Base-by-base conservation (phyloP, 106 monocot species). In the Alisma plantagoaquatica region DNA sequence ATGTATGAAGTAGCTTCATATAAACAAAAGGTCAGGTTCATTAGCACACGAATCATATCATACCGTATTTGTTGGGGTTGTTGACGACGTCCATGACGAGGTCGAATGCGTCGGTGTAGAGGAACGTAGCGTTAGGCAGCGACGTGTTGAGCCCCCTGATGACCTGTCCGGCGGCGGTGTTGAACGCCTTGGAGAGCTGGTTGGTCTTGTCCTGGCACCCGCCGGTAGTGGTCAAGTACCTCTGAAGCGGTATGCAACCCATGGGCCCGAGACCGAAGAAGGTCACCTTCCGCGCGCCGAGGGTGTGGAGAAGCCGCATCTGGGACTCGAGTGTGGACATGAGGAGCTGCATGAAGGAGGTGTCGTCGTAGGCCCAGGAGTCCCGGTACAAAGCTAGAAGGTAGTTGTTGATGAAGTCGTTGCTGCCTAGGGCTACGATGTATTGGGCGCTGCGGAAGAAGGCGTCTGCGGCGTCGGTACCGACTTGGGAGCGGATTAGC, bases 331-430 rank as follows among this genome's bases (percentile, higher is more conserved):
- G 72, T 15, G 87, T 75, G 10, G 23, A 57, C 4, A 83, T 64
- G 18, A 94, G 63, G 58, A 84, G 75, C 58, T 65, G 54, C 41
- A 54, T 23, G 78, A 94, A 94, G 57, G 77, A 63, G 2, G 69
- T 70, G 0, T 70, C 74, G 22, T 56, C 75, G 63, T 88, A 94
- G 3, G 55, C 73, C 87, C 88, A 94, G 7, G 93, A 94, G 59
- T 87, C 87, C 2, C 61, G 3, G 70, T 87, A 94, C 22, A 88
- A 33, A 0, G 94, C 87, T 15, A 94, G 63, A 18, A 94, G 84
- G 46, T 64, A 88, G 72, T 94, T 94, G 70, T 94, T 94, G 80
- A 94, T 94, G 80, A 75, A 94, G 65, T 94, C 94, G 43, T 94
- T 94, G 73, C 87, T 88, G 1, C 94, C 94, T 69, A 94, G 10